Conservation (phyloP, 208 protist genomes). For the Tetramitus jugosus region DNA sequence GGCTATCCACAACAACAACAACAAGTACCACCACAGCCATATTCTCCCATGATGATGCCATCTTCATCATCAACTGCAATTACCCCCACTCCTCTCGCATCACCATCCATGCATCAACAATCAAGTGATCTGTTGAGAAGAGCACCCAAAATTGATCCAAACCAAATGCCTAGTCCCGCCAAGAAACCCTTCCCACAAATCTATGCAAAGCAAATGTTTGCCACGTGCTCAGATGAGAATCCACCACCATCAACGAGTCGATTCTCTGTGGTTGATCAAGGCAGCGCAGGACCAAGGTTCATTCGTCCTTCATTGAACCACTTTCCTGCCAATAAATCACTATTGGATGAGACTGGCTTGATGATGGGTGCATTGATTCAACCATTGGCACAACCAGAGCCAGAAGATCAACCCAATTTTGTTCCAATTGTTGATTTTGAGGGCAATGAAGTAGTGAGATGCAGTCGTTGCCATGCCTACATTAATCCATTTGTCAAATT, state of each 20-base stretch:
- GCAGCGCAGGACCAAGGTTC: neutral
- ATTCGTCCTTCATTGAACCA: neutral
- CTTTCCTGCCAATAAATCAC: neutral
- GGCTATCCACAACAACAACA: neutral
- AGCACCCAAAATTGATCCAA: neutral
- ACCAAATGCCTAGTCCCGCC: conserved; percentile 7
- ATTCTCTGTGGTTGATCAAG: neutral
- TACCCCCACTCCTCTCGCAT: no score
- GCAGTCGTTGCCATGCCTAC: neutral
- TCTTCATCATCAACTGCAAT: no score
- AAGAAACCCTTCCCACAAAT: neutral
- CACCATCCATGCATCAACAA: no score
- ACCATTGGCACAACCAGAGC: neutral
- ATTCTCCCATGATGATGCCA: no score
- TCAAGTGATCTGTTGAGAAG: neutral
- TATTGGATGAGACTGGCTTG: neutral
- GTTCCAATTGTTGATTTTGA: neutral
- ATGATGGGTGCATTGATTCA: neutral
- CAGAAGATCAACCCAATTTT: neutral
- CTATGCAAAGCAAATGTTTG: neutral
- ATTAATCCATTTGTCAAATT: conserved; percentile 18
- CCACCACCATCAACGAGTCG: neutral
- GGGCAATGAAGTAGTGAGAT: neutral
- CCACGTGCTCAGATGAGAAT: neutral
- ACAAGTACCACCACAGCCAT: neutral